Conservation (phyloP, 225 moss, liverwort and hornwort genomes). For the Polytrichum formosum region DNA sequence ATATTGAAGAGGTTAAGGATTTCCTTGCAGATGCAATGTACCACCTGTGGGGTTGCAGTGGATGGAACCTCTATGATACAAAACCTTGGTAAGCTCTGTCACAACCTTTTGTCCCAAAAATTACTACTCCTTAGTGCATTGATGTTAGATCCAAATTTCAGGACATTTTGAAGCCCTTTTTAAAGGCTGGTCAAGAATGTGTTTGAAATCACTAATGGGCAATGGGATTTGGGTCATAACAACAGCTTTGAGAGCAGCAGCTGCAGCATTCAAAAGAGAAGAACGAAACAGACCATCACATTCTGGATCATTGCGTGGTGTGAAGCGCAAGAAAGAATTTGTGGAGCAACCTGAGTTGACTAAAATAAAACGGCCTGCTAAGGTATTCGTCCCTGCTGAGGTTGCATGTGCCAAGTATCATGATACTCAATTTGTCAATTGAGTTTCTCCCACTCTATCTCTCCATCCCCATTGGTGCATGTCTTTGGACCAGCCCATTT, state of each 20-base stretch:
- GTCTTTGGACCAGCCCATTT: too few species aligned
- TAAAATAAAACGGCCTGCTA: constrained; percentile 54
- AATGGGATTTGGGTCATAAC: constrained; percentile 17
- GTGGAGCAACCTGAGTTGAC: constrained; percentile 65
- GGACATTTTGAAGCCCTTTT: too few species aligned
- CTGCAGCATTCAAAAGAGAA: constrained; percentile 72
- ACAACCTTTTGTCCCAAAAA: background rate
- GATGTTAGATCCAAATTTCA: too few species aligned
- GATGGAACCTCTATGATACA: constrained; percentile 75
- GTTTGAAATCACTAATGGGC: background rate
- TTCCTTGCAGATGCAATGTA: constrained; percentile 72
- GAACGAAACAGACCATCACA: constrained; percentile 61
- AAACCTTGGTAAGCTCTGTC: constrained; percentile 66
- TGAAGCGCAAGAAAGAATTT: constrained; percentile 70
- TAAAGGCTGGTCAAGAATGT: too few species aligned
- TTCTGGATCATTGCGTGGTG: constrained; percentile 45
- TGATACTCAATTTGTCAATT: background rate
- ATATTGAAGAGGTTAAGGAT: background rate
- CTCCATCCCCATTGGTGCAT: background rate
- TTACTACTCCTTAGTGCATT: too few species aligned
- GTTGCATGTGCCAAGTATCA: background rate
- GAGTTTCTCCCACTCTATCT: background rate
- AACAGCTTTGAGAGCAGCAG: constrained; percentile 90
- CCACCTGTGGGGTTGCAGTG: constrained; percentile 76
- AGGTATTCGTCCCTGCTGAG: constrained; percentile 26